Base-by-base conservation (phyloP, 129 eudicot genomes). In the Flaveria robusta region DNA sequence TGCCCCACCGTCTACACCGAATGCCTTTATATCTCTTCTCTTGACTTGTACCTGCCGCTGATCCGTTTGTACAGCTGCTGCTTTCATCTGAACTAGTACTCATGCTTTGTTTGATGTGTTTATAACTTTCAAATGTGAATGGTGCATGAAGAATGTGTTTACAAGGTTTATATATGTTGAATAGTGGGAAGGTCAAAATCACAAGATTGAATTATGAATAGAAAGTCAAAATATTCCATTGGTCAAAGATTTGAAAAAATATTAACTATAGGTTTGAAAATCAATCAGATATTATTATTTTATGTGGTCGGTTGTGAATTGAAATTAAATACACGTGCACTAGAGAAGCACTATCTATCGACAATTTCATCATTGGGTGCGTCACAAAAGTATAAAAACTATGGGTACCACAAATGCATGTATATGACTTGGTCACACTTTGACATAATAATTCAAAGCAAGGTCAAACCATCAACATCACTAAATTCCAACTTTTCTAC, bases 1-100 rank as follows among this genome's bases (percentile, higher is more conserved):
- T 89, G 9, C 96, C 91, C 91, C 96, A 89, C 73, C 87, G 84
- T 7, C 91, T 80, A 15, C 89, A 68, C 34, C 89, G 84, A 8
- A 87, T 59, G 9, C 96, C 96, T 72, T 74, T 89, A 50, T 79
- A 89, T 75, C 66, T 88, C 63, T 77, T 79, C 27, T 77, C 73
- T 37, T 75, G 59, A 72, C 46, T 71, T 41, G 85, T 58, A 26
- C 67, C 39, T 3, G 41, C 39, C 9, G 41, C 39, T 26, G 39
- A 5, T 4, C 19, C 13, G 65, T 16, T 58, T 20, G 65, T 58
- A 34, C 42, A 70, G 42, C 29, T 71, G 62, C 51, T 31, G 54
- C 62, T 71, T 70, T 86, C 94, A 43, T 89, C 88, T 26, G 88
- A 81, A 69, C 82, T 78, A 3, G 74, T 51, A 70, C 90, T 89